Base-by-base conservation (phyloP, 2,329 filamentous ascomycete species). In the Orbilia ellipsospora region DNA sequence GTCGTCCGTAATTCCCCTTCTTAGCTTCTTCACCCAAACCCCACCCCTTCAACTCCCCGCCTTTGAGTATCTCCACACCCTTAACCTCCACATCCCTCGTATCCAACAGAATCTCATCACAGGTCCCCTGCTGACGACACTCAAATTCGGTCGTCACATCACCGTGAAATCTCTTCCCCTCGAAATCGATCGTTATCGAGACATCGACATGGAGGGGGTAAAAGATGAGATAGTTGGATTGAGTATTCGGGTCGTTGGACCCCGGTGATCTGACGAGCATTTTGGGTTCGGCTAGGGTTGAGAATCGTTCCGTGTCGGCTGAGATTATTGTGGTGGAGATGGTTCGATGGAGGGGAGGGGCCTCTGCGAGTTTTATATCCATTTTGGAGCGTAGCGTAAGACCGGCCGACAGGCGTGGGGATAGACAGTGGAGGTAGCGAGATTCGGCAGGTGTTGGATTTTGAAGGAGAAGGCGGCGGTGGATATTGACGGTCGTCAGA, bases 171-270 rank as follows among this genome's bases (percentile, higher is more conserved):
- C 88, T 86, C 85, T 93, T 92, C 81, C 89, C 86, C 75, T 91
- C 88, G 82, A 98, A 99, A 80, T 96, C 89, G 79, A 98, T 90
- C 79, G 89, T 88, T 80, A 97, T 88, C 82, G 91, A 89, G 70
- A 92, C 91, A 18, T 88, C 90, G 18, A 93, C 95, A 84, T 97
- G 93, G 81, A 87, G 89, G 16, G 92, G 97, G 76, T 88, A 86
- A 89, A 93, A 97, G 67, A 90, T 89, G 82, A 92, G 89, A 83
- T 97, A 97, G 85, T 98, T 98, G 81, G 92, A 91, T 73, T 95
- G 84, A 26, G 95, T 97, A 82, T 93, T 96, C 63, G 93, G 93
- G 83, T 98, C 94, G 45, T 62, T 28, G 40, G 70, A 74, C 28
- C 70, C 70, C 63, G 62, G 56, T 23, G 62, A 55, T 48, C 28